Evolutionary conservation across 305 asterid species (phyloP).

Genomic region (Vinca major): DNA sequence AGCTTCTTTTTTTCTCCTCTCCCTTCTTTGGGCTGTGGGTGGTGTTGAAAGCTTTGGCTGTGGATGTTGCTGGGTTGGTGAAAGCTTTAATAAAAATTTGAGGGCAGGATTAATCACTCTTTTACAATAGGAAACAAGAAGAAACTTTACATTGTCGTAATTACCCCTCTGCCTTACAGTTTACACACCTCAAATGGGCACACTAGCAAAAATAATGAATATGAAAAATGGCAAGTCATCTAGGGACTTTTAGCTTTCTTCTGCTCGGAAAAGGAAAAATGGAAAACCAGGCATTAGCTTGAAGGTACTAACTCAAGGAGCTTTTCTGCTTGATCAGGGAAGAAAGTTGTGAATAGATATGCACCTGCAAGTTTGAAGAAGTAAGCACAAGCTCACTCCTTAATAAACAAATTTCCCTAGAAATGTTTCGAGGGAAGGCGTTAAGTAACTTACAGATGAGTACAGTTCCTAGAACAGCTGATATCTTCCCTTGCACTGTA

Average conservation of each 20-base stretch:
- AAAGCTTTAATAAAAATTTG: background rate
- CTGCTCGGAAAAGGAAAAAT: conserved; percentile 1
- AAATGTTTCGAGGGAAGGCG: background rate
- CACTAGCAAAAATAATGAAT: no score
- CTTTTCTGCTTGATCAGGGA: conserved; percentile 91
- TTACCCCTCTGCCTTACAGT: no score
- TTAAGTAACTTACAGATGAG: conserved; percentile 57
- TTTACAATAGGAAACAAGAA: no score
- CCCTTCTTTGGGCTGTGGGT: background rate
- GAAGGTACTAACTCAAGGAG: conserved; percentile 56
- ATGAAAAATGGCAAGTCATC: background rate
- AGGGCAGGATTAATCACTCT: no score
- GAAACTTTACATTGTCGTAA: background rate
- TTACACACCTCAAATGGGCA: background rate
- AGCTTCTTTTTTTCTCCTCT: background rate
- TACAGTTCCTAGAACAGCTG: conserved; percentile 79
- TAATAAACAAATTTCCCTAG: background rate
- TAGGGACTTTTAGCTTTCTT: background rate
- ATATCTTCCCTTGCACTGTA: conserved; percentile 74
- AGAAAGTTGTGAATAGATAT: conserved; percentile 65
- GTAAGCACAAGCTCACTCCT: conserved; percentile 1
- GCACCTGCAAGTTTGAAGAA: conserved; percentile 48
- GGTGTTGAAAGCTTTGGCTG: conserved; percentile 9
- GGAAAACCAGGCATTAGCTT: conserved; percentile 24
- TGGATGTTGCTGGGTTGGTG: background rate